Evolutionary conservation across 2,329 filamentous ascomycete genomes (phyloP).

Genomic region (Tolypocladium tropicale): DNA sequence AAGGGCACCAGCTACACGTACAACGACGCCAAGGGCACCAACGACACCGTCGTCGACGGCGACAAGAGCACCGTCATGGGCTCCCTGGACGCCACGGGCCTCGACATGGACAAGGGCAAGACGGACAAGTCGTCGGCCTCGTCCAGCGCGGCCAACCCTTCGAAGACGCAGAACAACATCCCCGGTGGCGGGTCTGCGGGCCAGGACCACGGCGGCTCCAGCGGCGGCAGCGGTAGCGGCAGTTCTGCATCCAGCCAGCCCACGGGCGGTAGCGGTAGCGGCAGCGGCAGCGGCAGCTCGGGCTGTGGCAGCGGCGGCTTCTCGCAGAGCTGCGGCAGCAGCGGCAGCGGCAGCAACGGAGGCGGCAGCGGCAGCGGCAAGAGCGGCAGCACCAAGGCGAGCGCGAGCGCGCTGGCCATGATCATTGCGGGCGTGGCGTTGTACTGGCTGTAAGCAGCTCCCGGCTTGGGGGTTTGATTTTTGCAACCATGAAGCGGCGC

Average conservation of each 20-base stretch:
- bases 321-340: slow-evolving; percentile 26
- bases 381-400: slow-evolving; percentile 19
- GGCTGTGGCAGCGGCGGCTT: slow-evolving; percentile 28
- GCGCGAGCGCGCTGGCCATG: slow-evolving; percentile 25
- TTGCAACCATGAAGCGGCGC: background rate
- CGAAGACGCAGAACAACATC: slow-evolving; percentile 15
- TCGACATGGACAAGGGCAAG: slow-evolving; percentile 51
- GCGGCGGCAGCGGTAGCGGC: background rate
- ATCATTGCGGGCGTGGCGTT: slow-evolving; percentile 24
- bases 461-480: no score
- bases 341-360: slow-evolving; percentile 3
- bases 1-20: slow-evolving; percentile 67
- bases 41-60: slow-evolving; percentile 67
- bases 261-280: slow-evolving; percentile 1
- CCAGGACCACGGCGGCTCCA: slow-evolving; percentile 10
- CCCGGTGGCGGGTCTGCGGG: slow-evolving; percentile 19
- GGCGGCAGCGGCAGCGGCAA: slow-evolving; percentile 16
- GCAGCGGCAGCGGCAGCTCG: slow-evolving; percentile 9
- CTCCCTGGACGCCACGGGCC: slow-evolving; percentile 72
- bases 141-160: slow-evolving; percentile 8
- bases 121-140: slow-evolving; percentile 4
- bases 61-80: slow-evolving; percentile 66
- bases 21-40: slow-evolving; percentile 52
- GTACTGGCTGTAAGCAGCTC: slow-evolving; percentile 20
- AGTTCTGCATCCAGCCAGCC: no score